Conservation (phyloP, 2,329 filamentous ascomycete genomes). For the Zasmidium cellare region DNA sequence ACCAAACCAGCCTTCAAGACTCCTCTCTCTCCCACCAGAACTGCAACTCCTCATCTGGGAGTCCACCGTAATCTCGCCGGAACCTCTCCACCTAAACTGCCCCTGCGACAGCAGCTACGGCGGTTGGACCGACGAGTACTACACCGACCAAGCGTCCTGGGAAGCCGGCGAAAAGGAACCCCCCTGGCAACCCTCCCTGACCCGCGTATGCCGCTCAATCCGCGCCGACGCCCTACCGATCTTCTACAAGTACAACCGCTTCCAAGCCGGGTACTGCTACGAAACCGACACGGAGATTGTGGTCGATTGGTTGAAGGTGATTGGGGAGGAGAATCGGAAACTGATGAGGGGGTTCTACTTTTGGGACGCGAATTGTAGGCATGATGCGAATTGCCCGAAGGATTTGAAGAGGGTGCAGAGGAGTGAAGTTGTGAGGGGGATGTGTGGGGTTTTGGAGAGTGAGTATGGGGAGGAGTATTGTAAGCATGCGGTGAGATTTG, state of each 20-base stretch:
- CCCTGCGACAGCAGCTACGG: conserved; percentile 24
- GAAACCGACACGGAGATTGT: conserved; percentile 16
- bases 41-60: conserved; percentile 25
- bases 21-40: conserved; percentile 17
- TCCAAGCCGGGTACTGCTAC: conserved; percentile 25
- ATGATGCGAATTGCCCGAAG: conserved; percentile 15
- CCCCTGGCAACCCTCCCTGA: conserved; percentile 23
- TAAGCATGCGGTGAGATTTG: conserved; percentile 16
- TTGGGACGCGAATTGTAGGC: conserved; percentile 16
- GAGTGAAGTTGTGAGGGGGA: conserved; percentile 8
- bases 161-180: conserved; percentile 14
- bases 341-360: conserved; percentile 18
- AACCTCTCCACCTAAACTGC: conserved; percentile 24
- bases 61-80: conserved; percentile 16
- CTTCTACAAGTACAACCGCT: conserved; percentile 24
- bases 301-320: conserved; percentile 16
- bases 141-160: conserved; percentile 19
- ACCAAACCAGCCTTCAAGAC: not conserved
- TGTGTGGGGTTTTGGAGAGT: conserved; percentile 15
- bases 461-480: conserved; percentile 13
- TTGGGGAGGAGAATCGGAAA: conserved; percentile 19
- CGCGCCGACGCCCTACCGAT: conserved; percentile 25
- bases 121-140: conserved; percentile 15
- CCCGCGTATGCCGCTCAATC: conserved; percentile 18
- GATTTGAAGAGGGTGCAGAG: conserved; percentile 19